Evolutionary conservation across 371 early-diverging fungal species (phyloP), one percentile per base, ranked within the genome.

Genomic region (Mucor circinelloides): DNA sequence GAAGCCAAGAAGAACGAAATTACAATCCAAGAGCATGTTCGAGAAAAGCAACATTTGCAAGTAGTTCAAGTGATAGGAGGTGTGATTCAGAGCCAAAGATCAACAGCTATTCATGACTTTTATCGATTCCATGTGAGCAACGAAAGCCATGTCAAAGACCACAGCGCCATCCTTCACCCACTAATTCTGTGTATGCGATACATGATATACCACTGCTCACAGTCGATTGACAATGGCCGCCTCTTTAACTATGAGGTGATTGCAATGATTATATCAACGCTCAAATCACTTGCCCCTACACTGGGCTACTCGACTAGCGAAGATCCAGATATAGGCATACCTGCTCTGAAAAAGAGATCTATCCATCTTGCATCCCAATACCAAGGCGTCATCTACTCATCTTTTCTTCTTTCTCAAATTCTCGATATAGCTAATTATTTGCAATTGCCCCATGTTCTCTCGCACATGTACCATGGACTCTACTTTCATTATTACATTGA

Each of bases 311-410:
- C 63, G 30, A 44, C 31, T 5, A 23, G 40, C 8, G 58, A 69
- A 17, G 66, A 9, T 48, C 46, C 44, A 38, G 32, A 12, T 17
- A 19, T 28, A 28, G 67, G 66, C 10, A 48, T 27, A 17, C 78
- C 76, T 30, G 58, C 69, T 21, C 66, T 80, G 58, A 78, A 72
- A 55, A 76, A 71, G 34, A 60, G 74, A 23, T 56, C 71, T 2
- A 30, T 80, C 40, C 80, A 83, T 63, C 48, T 83, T 9, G 61
- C 80, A 17, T 70, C 83, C 6, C 80, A 83, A 50, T 75, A 58
- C 23, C 83, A 83, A 32, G 67, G 65, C 31, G 62, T 74, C 15
- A 19, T 83, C 1, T 72, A 71, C 30, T 72, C 74, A 50, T 78
- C 80, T 0, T 71, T 77, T 60, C 67, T 78, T 23, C 50, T 83